Evolutionary conservation across 345 rosid species (phyloP), one percentile per base, ranked within the genome.

Genomic region (Lepidium aucheri): DNA sequence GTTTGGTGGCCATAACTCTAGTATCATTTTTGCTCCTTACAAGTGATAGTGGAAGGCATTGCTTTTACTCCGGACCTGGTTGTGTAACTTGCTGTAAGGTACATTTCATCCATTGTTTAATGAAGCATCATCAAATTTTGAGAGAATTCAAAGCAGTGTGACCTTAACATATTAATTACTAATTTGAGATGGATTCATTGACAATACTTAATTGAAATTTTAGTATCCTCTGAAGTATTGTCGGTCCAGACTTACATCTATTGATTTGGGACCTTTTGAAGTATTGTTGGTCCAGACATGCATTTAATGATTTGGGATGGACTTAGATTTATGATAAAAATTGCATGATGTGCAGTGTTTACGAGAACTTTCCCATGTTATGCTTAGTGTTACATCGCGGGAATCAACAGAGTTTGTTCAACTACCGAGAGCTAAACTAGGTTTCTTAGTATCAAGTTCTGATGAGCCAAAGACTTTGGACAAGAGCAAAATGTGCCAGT

Each of bases 1-100:
- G 58, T 87, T 89, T 65, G 98, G 98, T 26, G 98, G 97, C 66
- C 98, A 92, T 79, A 92, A 92, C 81, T 89, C 97, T n/a, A 89
- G 97, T 7, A 89, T 92, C 65, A 76, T 92, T 74, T 87, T 92
- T 72, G 87, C 88, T n/a, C 98, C 98, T 12, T 86, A 82, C 93
- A 82, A 89, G 79, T 84, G 70, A 83, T 65, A 49, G 15, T 40
- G 47, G 30, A 55, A 39, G 49, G 40, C 18, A 3, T 42, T 45
- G 44, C 24, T 68, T 60, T 56, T 53, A 36, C 22, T 53, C 70
- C 74, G 55, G 17, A 60, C 47, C 65, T 63, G 56, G 55, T 50
- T 75, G 61, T 75, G 43, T 69, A 44, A 68, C 72, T 58, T 65
- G 64, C 72, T 75, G 75, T 65, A 60, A 70, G 79, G 79, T 76